Evolutionary conservation across 2,329 filamentous ascomycete genomes (phyloP).

Genomic region (Arthrobotrys iridis): DNA sequence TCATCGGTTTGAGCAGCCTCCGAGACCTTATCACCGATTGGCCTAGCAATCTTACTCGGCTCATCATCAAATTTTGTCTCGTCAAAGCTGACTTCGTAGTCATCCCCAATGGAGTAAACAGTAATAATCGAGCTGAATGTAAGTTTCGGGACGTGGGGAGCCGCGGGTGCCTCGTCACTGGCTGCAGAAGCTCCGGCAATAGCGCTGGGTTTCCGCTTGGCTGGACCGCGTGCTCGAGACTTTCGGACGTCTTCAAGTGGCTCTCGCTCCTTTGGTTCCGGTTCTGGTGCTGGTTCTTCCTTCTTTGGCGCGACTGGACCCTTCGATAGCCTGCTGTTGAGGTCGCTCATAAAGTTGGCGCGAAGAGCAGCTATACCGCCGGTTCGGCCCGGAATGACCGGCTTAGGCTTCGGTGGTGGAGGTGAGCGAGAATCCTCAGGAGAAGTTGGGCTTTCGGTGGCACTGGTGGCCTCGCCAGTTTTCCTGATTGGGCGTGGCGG

Average conservation of each 20-base stretch:
- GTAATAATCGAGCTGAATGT: constrained; percentile 53
- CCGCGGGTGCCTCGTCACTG: background rate
- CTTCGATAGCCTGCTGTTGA: constrained; percentile 87
- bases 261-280: constrained; percentile 60
- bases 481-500: constrained; percentile 57
- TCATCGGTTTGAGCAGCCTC: constrained; percentile 15
- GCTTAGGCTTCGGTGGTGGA: constrained; percentile 73
- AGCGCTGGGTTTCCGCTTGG: constrained; percentile 71
- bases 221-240: constrained; percentile 85
- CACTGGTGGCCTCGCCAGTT: constrained; percentile 67
- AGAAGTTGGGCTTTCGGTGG: constrained; percentile 59
- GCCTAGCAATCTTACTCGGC: constrained; percentile 48
- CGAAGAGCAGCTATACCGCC: constrained; percentile 85
- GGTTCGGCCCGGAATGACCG: constrained; percentile 78
- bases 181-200: constrained; percentile 15
- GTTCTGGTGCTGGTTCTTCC: constrained; percentile 63
- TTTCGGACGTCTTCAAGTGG: constrained; percentile 91
- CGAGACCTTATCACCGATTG: constrained; percentile 18
- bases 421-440: constrained; percentile 37
- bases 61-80: constrained; percentile 53
- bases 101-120: constrained; percentile 53
- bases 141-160: constrained; percentile 31
- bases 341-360: constrained; percentile 88
- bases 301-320: constrained; percentile 77
- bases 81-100: constrained; percentile 52